Evolutionary conservation across 2,329 filamentous ascomycete genomes (phyloP), one percentile per base, ranked within the genome.

Genomic region (Herpotrichia juniperi): DNA sequence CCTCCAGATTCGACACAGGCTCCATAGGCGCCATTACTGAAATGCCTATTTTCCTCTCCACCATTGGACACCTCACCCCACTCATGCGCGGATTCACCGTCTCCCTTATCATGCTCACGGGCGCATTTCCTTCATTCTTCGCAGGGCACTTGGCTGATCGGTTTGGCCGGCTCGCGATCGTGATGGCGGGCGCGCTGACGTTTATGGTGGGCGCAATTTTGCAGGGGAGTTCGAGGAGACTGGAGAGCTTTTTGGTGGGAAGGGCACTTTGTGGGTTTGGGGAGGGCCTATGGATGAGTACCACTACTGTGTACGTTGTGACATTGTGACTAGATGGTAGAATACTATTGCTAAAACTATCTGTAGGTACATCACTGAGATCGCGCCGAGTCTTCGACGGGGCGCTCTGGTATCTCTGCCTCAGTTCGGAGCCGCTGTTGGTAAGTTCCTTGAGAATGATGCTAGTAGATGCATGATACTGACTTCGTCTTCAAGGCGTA

Each of bases 21-120:
- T 81, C 77, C 24, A 84, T 86, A 46, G 83, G 84, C 1, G 80
- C 84, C 3, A 78, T 86, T 0, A 86, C 84, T 0, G 77, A 79
- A 3, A 87, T 87, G 84, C 60, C 73, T 0, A 70, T 74, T 16
- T 87, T 84, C 64, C 72, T 72, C 9, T 49, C 68, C 2, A 75
- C 76, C 3, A 81, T 86, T 39, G 83, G 83, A 1, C 59, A 64
- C 4, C 73, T 83, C 26, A 81, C 81, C 0, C 73, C 83, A 1
- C 78, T 77, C 0, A 66, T 85, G 7, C 79, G 82, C 46, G 84
- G 85, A 0, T 74, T 87, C 16, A 79, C 82, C 1, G 83, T 88
- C 4, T 86, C 84, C 0, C 77, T 78, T 2, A 83, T 87, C 48
- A 71, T 87, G 45, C 75, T 87, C 14, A 78, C 82, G 0, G 84